Evolutionary conservation across 768 basidiomycete genomes (phyloP).

Genomic region (Mycena venus): DNA sequence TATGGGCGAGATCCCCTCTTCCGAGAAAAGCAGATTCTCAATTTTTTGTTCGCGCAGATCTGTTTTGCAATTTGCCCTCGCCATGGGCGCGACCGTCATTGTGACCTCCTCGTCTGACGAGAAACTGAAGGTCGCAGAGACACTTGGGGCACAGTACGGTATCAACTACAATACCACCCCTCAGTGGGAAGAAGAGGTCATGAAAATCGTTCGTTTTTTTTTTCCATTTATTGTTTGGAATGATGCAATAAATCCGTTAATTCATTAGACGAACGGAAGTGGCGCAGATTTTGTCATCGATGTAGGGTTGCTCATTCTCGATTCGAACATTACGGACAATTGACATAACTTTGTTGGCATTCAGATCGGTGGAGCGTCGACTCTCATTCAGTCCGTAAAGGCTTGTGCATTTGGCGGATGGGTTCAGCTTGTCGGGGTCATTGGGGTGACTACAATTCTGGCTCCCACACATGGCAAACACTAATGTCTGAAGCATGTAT

Average conservation of each 20-base stretch:
- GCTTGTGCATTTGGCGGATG: conserved; percentile 45
- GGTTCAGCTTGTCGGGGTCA: conserved; percentile 52
- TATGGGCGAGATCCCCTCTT: conserved; percentile 22
- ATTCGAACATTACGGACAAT: no score
- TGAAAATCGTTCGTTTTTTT: conserved; percentile 39
- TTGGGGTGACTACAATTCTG: conserved; percentile 37
- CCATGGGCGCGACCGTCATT: conserved; percentile 62
- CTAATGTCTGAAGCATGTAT: not conserved
- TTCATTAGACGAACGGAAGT: conserved; percentile 15
- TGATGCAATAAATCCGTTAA: no score
- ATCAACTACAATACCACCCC: conserved; percentile 65
- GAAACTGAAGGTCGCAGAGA: conserved; percentile 41
- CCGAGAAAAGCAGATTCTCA: not conserved
- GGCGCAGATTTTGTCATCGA: conserved; percentile 29
- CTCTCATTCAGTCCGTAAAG: conserved; percentile 47
- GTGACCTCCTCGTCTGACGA: conserved; percentile 55
- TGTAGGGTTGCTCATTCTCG: conserved; percentile 10
- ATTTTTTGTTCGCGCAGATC: conserved; percentile 42
- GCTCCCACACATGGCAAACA: no score
- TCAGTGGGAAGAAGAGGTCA: conserved; percentile 62
- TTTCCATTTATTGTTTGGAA: no score
- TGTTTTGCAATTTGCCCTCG: conserved; percentile 60
- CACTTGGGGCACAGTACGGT: conserved; percentile 55
- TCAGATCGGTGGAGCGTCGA: conserved; percentile 58
- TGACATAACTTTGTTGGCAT: not conserved